phyloP scores from a whole-genome alignment of 2,329 filamentous ascomycete species.

The Aspergillus tubingensis region DNA sequence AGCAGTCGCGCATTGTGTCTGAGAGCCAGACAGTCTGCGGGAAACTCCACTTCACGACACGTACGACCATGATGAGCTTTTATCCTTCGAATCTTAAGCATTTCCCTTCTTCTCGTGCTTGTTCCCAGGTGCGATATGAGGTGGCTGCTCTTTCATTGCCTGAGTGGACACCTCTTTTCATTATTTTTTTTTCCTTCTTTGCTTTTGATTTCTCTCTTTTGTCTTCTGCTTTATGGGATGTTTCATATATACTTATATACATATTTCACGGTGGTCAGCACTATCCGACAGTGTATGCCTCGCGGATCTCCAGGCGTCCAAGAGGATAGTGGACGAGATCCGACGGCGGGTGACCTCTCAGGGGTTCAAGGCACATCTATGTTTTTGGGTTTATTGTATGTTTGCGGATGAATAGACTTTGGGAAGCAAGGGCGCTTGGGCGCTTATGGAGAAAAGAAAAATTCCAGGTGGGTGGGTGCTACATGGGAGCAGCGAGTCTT shows the following conservation, averaged over 20 bases:
- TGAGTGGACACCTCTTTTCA: neutral
- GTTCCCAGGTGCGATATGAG: neutral
- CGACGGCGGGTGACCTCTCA: constrained; percentile 4
- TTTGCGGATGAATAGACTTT: constrained; percentile 16
- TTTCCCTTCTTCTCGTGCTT: neutral
- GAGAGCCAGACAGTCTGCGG: neutral
- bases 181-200: neutral
- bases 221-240: no score
- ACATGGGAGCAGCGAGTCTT: neutral
- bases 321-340: neutral
- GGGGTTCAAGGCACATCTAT: constrained; percentile 4
- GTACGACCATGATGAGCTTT: constrained; percentile 21
- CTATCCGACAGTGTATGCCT: neutral
- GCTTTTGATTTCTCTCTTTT: neutral
- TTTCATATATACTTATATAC: constrained; percentile 26
- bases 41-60: constrained; percentile 26
- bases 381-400: constrained; percentile 9
- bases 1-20: neutral
- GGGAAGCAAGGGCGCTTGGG: constrained; percentile 25
- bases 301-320: neutral
- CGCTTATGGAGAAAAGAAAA: constrained; percentile 38
- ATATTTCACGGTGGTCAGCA: constrained; percentile 17
- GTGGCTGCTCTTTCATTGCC: neutral
- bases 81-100: constrained; percentile 12
- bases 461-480: neutral